Evolutionary conservation across 176 grass and related monocot species (phyloP), one percentile per base, ranked within the genome.

Genomic region (Otatea glauca): DNA sequence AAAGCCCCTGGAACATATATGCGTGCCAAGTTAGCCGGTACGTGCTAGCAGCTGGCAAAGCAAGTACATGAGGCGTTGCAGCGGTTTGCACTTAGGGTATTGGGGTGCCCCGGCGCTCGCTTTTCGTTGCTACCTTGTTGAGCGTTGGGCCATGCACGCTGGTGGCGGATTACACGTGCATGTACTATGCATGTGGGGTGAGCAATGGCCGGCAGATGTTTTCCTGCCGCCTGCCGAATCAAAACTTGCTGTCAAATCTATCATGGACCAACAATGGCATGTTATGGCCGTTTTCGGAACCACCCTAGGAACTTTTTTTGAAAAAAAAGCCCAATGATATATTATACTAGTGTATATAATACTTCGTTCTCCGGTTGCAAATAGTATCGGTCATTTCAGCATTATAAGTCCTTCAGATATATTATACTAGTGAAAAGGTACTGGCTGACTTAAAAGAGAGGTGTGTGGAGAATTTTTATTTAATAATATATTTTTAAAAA

Each of bases 181-280:
- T 2, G 1, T 34, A 34, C 34, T 34, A 34, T 51, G 15, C 47
- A 14, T 82, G 80, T 71, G 51, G n/a, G n/a, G 34, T 43, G 23
- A 82, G 55, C 38, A 82, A 45, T 71, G n/a, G n/a, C n/a, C n/a
- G 68, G 54, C 80, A 72, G 53, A 72, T 72, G 80, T 82, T 82
- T 62, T 62, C 24, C 8, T 60, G 67, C 23, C 45, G 80, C n/a
- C 23, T 44, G 38, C 9, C 4, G 20, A 5, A 3, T 32, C 76
- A 34, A 9, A 58, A 24, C 15, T 4, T 5, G 37, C 38, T 21
- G 37, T 29, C 53, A n/a, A n/a, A n/a, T n/a, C n/a, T n/a, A 9
- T 67, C 50, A 21, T 25, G 2, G 25, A 6, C 53, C 39, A 53
- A 23, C 5, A 39, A 41, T 41, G 74, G 53, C 53, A 13, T 53